Evolutionary conservation across 176 grass and related monocot genomes (phyloP), one percentile per base, ranked within the genome.

Genomic region (Zea luxurians): DNA sequence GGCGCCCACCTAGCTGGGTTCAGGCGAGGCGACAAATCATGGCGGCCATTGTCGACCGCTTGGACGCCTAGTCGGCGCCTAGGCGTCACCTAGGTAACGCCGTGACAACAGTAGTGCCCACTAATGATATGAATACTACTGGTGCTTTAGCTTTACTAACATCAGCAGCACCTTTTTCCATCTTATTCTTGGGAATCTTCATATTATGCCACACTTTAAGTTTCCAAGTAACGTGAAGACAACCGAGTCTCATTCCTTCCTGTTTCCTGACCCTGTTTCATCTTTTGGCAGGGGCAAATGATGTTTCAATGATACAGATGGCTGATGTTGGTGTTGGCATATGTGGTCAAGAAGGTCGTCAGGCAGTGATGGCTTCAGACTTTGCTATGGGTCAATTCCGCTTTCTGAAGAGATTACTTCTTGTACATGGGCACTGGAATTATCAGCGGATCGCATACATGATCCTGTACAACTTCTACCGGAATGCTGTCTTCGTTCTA

Each of bases 301-400:
- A 99, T 91, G 96, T 99, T 81, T 99, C 96, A 64, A 99, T 99
- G 96, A 99, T 99, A 88, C 96, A 99, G 70, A 99, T 96, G 92
- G 96, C 96, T 61, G 96, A 99, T 71, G 96, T 99, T 86, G 96
- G 96, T 79, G 86, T 99, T 73, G 96, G 96, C 65, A 99, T 99
- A 85, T 96, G 88, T 37, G 96, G 96, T 75, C 96, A 99, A 81
- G 96, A 99, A 99, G 96, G 96, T 79, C 96, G 96, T 72, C 96
- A 99, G 73, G 96, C 96, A 52, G 96, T 99, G 62, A 99, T 99
- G 96, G 96, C 96, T 71, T 90, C 96, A 57, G 96, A 99, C 85
- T 99, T 96, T 89, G 96, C 96, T 68, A 99, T 99, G 96, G 96
- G 96, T n/a, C 96, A 99, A 58, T 99, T 99, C 60, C 66, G 90